Evolutionary conservation across 306 rosid genomes (phyloP).

Genomic region (Pachyrhizus erosus): DNA sequence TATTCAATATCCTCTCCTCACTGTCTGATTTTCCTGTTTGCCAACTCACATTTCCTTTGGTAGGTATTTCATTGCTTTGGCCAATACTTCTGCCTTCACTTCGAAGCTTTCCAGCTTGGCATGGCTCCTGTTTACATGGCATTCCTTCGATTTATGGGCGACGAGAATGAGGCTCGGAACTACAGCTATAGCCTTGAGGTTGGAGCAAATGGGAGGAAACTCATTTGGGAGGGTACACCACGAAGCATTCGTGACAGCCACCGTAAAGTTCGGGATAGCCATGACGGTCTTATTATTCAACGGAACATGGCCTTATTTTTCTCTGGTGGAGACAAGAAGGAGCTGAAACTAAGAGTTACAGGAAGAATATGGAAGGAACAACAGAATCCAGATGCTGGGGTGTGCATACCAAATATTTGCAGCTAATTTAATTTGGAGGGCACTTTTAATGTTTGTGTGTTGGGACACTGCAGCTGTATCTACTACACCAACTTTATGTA

Average conservation of each 20-base stretch:
- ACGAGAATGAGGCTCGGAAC: slow-evolving; percentile 88
- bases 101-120: slow-evolving; percentile 98
- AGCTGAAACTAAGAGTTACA: slow-evolving; percentile 92
- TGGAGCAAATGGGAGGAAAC: slow-evolving; percentile 88
- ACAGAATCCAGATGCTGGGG: slow-evolving; percentile 84
- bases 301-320: slow-evolving; percentile 95
- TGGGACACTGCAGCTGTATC: slow-evolving; percentile 49
- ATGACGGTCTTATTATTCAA: slow-evolving; percentile 93
- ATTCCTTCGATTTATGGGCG: slow-evolving; percentile 96
- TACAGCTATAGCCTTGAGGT: slow-evolving; percentile 95
- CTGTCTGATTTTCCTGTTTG: slow-evolving; percentile 36
- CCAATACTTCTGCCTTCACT: slow-evolving; percentile 95
- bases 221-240: slow-evolving; percentile 97
- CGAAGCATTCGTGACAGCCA: slow-evolving; percentile 92
- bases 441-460: slow-evolving; percentile 49
- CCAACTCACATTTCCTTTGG: slow-evolving; percentile 26
- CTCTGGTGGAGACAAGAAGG: slow-evolving; percentile 98
- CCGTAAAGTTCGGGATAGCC: slow-evolving; percentile 94
- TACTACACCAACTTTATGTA: slow-evolving; percentile 40
- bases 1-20: background rate
- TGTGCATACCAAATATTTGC: slow-evolving; percentile 91
- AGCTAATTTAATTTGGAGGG: slow-evolving; percentile 61
- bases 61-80: slow-evolving; percentile 98
- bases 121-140: slow-evolving; percentile 99
- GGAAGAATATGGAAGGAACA: slow-evolving; percentile 99